phyloP scores from a whole-genome alignment of 2,329 filamentous ascomycete genomes.

The Fusarium ramigenum region DNA sequence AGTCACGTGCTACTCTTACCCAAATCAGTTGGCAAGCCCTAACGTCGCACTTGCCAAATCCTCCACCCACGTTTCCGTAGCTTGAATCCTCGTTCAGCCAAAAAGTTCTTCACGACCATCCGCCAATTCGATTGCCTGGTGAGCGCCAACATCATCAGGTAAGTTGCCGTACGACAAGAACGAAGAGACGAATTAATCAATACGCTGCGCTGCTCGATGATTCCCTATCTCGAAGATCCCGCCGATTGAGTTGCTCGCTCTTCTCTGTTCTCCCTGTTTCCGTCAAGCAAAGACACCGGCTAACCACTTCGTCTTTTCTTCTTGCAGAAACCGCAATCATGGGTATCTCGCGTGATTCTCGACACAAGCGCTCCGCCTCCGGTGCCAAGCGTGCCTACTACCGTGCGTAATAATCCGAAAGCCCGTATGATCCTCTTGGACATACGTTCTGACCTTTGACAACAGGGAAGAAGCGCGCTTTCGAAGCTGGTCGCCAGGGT shows the following conservation, averaged over 20 bases:
- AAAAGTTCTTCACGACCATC: conserved; percentile 53
- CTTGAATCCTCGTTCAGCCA: conserved; percentile 43
- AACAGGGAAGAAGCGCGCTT: conserved; percentile 94
- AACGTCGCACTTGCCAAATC: background rate
- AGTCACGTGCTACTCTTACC: background rate
- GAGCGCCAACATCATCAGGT: conserved; percentile 60
- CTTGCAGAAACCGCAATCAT: conserved; percentile 80
- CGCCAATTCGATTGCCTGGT: conserved; percentile 60
- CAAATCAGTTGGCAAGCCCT: background rate
- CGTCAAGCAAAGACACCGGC: conserved; percentile 9
- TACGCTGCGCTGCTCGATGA: conserved; percentile 36
- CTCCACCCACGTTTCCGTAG: conserved; percentile 21
- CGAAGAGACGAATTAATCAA: conserved; percentile 36
- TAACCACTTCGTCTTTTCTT: conserved; percentile 36
- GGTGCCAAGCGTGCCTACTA: conserved; percentile 97
- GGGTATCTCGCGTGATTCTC: conserved; percentile 99
- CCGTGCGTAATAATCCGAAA: conserved; percentile 75
- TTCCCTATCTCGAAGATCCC: conserved; percentile 36
- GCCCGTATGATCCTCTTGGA: conserved; percentile 67
- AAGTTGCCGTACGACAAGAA: conserved; percentile 46
- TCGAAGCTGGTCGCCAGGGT: conserved; percentile 99
- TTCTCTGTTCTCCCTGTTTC: conserved; percentile 6
- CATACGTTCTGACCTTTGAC: conserved; percentile 80
- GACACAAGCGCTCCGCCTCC: conserved; percentile 99
- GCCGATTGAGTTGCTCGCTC: conserved; percentile 34